Base-by-base conservation (phyloP, 129 eudicot genomes). In the Artemisia tridentata region DNA sequence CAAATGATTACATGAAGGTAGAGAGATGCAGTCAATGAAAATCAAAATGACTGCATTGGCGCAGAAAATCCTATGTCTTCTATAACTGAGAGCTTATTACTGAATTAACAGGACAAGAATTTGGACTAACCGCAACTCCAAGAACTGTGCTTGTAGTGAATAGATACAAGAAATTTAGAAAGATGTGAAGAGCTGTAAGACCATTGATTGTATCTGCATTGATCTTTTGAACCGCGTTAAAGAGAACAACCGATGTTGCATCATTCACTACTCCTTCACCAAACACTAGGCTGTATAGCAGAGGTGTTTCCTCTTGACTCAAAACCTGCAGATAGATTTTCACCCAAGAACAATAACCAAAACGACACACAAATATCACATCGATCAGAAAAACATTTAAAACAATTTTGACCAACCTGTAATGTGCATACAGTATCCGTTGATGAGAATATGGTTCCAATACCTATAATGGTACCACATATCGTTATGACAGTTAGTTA, bases 181-280 rank as follows among this genome's bases (percentile, higher is more conserved):
- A 17, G 68, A 89, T 76, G 20, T 51, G 66, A 43, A 74, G 72
- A 69, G 86, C 91, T 56, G 86, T 61, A 80, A 84, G 70, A 78
- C 83, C 91, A 65, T 75, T 84, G 6, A 87, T 38, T 60, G 72
- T 79, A 64, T 50, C 79, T 43, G 91, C 88, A 71, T 83, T 86
- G 20, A 92, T 75, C 85, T 92, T 86, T 67, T 92, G 98, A 79
- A 92, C 78, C 38, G 98, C 95, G 55, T 92, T 88, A 78, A 92
- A 92, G 25, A 92, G 95, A 34, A 92, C 98, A 63, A 92, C 96
- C 3, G 98, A 84, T 68, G 98, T 85, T 29, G 98, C 98, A 83
- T 92, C 98, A 78, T 92, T 92, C 14, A 92, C 98, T 13, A 92
- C 96, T 54, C 98, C 98, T 89, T 92, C 98, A 7, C 98, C 98